phyloP scores from a whole-genome alignment of 1,139 yeast genomes.

The Geotrichum klebahnii region DNA sequence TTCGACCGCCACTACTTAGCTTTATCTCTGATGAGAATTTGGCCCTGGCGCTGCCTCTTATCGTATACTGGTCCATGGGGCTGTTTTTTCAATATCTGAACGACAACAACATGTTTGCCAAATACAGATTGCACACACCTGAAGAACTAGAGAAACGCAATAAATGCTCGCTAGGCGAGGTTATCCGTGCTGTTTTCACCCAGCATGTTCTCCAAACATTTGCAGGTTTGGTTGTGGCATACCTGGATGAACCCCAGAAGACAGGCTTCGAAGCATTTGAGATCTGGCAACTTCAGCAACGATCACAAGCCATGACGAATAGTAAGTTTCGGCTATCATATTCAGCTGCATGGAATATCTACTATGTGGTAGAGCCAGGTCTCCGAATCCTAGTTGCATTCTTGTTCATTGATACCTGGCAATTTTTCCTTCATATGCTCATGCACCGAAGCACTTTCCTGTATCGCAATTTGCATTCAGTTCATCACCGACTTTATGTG shows the following conservation, averaged over 20 bases:
- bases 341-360: conserved; percentile 46
- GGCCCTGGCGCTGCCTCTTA: conserved; percentile 13
- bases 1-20: conserved; percentile 17
- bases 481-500: conserved; percentile 89
- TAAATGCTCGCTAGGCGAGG: conserved; percentile 65
- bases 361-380: conserved; percentile 44
- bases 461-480: conserved; percentile 80
- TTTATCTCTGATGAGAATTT: conserved; percentile 17
- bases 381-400: conserved; percentile 60
- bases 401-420: conserved; percentile 87
- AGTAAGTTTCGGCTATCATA: conserved; percentile 8
- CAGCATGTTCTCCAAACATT: conserved; percentile 81
- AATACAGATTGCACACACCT: conserved; percentile 77
- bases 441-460: conserved; percentile 81
- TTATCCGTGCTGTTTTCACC: conserved; percentile 70
- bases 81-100: conserved; percentile 72
- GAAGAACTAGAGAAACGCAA: conserved; percentile 46
- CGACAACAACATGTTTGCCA: conserved; percentile 66
- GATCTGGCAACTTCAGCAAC: conserved; percentile 50
- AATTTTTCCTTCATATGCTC: conserved; percentile 76
- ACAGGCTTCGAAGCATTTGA: conserved; percentile 70
- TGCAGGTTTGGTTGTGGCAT: conserved; percentile 55
- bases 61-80: conserved; percentile 55
- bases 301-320: conserved; percentile 8
- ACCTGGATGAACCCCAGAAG: conserved; percentile 57